phyloP scores from a whole-genome alignment of 371 early-diverging fungal genomes.

The Mortierella sp. region DNA sequence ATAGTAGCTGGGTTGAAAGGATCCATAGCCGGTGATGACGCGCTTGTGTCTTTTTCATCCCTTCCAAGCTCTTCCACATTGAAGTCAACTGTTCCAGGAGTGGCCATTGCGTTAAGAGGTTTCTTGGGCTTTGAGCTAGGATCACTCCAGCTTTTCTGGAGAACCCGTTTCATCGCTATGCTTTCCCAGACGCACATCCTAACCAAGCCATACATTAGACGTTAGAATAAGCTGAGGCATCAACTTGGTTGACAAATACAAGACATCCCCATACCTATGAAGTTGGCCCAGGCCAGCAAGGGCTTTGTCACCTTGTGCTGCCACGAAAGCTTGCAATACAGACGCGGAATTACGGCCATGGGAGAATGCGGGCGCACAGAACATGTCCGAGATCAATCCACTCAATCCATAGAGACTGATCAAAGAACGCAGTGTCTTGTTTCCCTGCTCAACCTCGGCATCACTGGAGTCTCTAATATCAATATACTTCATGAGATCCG shows the following conservation, averaged over 20 bases:
- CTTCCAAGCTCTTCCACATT: constrained; percentile 26
- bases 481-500: constrained; percentile 34
- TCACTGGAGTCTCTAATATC: constrained; percentile 58
- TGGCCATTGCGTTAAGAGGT: constrained; percentile 13
- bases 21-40: constrained; percentile 51
- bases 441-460: constrained; percentile 61
- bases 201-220: no score
- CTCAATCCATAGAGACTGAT: constrained; percentile 74
- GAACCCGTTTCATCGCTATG: constrained; percentile 64
- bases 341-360: constrained; percentile 73
- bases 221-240: no score
- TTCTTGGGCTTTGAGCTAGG: constrained; percentile 44
- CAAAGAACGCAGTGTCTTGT: constrained; percentile 65
- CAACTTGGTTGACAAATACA: no score
- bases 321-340: constrained; percentile 69
- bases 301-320: constrained; percentile 62
- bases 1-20: constrained; percentile 67
- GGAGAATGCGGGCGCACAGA: constrained; percentile 70
- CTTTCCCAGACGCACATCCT: constrained; percentile 79
- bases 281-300: constrained; percentile 67
- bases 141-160: constrained; percentile 76
- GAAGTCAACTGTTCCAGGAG: constrained; percentile 32
- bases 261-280: constrained; percentile 60
- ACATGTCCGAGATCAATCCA: constrained; percentile 79
- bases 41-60: constrained; percentile 35